Base-by-base conservation (phyloP, 164 flowering plant genomes). In the Kingdonia uniflora region DNA sequence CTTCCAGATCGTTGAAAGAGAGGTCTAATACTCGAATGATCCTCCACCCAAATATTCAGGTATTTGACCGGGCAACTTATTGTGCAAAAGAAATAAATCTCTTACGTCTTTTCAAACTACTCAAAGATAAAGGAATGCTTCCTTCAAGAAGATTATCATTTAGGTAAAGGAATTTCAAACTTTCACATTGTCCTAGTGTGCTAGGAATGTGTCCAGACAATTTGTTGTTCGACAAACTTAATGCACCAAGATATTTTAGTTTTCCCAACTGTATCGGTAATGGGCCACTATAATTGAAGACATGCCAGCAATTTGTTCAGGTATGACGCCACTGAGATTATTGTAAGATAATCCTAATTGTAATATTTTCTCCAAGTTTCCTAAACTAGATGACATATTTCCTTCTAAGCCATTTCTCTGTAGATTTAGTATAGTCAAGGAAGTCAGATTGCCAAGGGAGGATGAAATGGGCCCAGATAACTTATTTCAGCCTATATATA, bases 171-270 rank as follows among this genome's bases (percentile, higher is more conserved):
- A 2, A 6, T 19, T 53, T 16, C 1, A 53, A 11, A 21, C 24
- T 43, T 0, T 25, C 2, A 38, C 75, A 68, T 1, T 15, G 37
- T 11, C 71, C 65, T 15, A 74, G 52, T n/a, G 48, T 42, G 68
- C 52, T n/a, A n/a, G n/a, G n/a, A n/a, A n/a, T n/a, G n/a, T n/a
- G n/a, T n/a, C n/a, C n/a, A n/a, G n/a, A n/a, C n/a, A 74, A 51
- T 16, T 35, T 57, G 19, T 74, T 74, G 1, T 42, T 7, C 25
- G 73, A 60, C 10, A 68, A 14, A 44, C 35, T 51, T n/a, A 74
- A 23, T 0, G 2, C 1, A 1, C 19, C 21, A 50, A 29, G 22
- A 50, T 29, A 16, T 10, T 17, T 50, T 40, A 50, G 33, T 3
- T 33, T 33, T 7, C 40, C 53, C 14, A 50, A 39, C 2, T 50